Conservation (phyloP, 495 filamentous ascomycete species). For the Parachaetomium inaequale region DNA sequence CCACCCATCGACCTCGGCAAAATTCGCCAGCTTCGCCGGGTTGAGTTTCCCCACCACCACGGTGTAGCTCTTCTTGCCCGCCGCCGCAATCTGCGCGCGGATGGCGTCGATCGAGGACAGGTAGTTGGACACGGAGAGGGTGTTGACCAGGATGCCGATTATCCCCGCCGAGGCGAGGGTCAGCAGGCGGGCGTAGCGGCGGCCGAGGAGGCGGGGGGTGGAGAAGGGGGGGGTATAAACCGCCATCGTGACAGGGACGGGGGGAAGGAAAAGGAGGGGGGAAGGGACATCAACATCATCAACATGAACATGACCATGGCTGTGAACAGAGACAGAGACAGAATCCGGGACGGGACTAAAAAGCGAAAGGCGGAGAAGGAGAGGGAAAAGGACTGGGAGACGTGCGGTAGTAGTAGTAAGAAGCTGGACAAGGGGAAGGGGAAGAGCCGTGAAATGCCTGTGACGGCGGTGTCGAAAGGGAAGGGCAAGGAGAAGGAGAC, state of each 20-base stretch:
- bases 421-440: neutral
- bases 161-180: slow-evolving; percentile 75
- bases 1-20: slow-evolving; percentile 91
- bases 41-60: slow-evolving; percentile 97
- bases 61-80: slow-evolving; percentile 90
- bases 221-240: slow-evolving; percentile 41
- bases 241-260: too few relatives aligned
- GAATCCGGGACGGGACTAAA: too few relatives aligned
- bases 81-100: slow-evolving; percentile 61
- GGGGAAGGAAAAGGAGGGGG: too few relatives aligned
- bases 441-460: neutral
- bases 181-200: slow-evolving; percentile 83
- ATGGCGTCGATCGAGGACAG: slow-evolving; percentile 72
- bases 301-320: too few relatives aligned
- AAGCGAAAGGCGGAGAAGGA: neutral
- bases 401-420: too few relatives aligned
- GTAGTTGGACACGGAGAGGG: slow-evolving; percentile 87
- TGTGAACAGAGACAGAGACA: too few relatives aligned
- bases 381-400: neutral
- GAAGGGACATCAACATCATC: too few relatives aligned
- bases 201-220: slow-evolving; percentile 57
- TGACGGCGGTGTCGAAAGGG: neutral
- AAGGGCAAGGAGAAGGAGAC: neutral
- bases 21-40: slow-evolving; percentile 93
- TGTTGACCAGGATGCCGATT: slow-evolving; percentile 93